Evolutionary conservation across 306 rosid species (phyloP).

Genomic region (Inga oerstediana): DNA sequence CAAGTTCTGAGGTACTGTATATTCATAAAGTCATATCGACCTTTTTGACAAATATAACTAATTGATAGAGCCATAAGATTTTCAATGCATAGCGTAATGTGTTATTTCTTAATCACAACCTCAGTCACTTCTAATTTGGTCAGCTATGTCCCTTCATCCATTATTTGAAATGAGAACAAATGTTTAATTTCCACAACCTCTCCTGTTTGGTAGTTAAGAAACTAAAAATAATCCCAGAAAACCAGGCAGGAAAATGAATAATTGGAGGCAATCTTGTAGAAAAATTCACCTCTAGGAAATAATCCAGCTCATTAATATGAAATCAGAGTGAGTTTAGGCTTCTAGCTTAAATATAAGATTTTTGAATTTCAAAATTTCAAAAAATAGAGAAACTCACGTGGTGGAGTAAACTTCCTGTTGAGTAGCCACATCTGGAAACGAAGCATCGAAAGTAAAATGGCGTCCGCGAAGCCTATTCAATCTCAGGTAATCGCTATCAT

Average conservation of each 20-base stretch:
- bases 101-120: neutral
- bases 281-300: neutral
- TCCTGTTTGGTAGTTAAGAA: neutral
- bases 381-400: slow-evolving; percentile 56
- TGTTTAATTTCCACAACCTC: neutral
- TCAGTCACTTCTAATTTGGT: neutral
- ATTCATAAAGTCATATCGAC: slow-evolving; percentile 18
- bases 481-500: slow-evolving; percentile 79
- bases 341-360: neutral
- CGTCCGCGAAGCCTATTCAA: slow-evolving; percentile 85
- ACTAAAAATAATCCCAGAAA: neutral
- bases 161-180: neutral
- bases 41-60: neutral
- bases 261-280: neutral
- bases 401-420: slow-evolving; percentile 88
- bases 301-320: neutral
- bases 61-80: slow-evolving; percentile 6
- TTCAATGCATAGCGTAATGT: neutral
- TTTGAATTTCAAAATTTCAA: neutral
- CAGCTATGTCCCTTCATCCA: neutral
- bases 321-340: neutral
- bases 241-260: neutral
- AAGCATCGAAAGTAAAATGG: slow-evolving; percentile 77
- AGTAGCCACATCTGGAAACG: slow-evolving; percentile 69
- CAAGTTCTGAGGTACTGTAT: slow-evolving; percentile 84